These are phyloP conservation scores for Diaporthe australafricana DNA, from an alignment of 2,329 filamentous ascomycete genomes.

Conservation along the genomic window DNA sequence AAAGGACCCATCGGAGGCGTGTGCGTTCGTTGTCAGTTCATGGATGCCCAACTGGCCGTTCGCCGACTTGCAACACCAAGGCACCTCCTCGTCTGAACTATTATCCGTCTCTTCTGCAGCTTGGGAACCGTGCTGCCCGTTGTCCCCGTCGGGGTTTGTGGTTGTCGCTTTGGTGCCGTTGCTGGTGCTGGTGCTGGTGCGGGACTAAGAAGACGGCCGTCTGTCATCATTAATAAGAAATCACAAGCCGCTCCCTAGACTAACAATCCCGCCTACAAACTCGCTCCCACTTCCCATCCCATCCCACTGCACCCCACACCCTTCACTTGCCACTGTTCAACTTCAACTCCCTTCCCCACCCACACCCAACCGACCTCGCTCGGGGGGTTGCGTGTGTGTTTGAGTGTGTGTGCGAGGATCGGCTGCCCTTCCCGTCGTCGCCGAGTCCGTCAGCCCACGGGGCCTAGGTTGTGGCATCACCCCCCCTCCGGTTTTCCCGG, in stretches of 20 bases:
- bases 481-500: slow-evolving; percentile 23
- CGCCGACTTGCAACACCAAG: background rate
- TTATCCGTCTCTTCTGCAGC: background rate
- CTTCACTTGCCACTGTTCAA: background rate
- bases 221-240: slow-evolving; percentile 14
- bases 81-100: slow-evolving; percentile 3
- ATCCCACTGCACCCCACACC: background rate
- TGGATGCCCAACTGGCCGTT: slow-evolving; percentile 7
- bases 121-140: slow-evolving; percentile 9
- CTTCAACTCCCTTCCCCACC: background rate
- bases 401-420: background rate
- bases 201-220: background rate
- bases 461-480: slow-evolving; percentile 15
- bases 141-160: background rate
- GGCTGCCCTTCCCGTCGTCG: slow-evolving; percentile 26
- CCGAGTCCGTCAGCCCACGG: slow-evolving; percentile 25
- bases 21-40: slow-evolving; percentile 6
- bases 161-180: background rate
- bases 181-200: background rate
- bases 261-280: background rate
- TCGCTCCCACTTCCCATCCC: background rate
- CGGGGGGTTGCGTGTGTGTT: background rate
- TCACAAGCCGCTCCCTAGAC: slow-evolving; percentile 3
- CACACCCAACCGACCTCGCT: background rate
- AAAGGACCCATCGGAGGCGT: background rate